These are phyloP conservation scores for Brettanomyces sp. DNA, from an alignment of 805 yeast species.

Conservation along the genomic window DNA sequence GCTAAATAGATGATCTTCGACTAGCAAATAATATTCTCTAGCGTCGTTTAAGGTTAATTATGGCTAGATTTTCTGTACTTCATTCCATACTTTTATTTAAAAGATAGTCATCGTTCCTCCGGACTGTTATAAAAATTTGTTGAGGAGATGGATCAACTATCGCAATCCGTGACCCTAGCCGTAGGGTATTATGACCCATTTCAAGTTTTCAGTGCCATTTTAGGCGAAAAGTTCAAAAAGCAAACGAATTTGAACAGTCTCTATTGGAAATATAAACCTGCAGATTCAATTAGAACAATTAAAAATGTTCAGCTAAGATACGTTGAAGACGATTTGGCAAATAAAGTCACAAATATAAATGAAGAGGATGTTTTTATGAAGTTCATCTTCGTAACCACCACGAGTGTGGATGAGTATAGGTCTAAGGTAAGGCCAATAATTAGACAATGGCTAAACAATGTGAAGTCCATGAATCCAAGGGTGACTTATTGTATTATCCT, in stretches of 20 bases:
- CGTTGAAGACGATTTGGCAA: constrained; percentile 41
- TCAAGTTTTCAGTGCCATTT: constrained; percentile 34
- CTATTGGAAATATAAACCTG: constrained; percentile 52
- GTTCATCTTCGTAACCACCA: constrained; percentile 59
- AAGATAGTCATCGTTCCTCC: too few relatives aligned
- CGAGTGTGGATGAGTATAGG: constrained; percentile 65
- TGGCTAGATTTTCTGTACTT: too few relatives aligned
- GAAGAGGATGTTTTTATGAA: constrained; percentile 34
- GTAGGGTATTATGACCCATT: constrained; percentile 75
- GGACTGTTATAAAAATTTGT: too few relatives aligned
- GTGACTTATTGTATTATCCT: constrained; percentile 47
- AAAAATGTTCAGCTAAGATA: constrained; percentile 46
- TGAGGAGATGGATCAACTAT: too few relatives aligned
- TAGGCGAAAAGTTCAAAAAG: constrained; percentile 33
- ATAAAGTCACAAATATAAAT: constrained; percentile 1
- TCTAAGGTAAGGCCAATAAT: constrained; percentile 74
- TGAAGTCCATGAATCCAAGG: constrained; percentile 38
- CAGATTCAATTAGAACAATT: constrained; percentile 54
- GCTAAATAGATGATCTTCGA: too few relatives aligned
- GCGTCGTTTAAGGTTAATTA: too few relatives aligned
- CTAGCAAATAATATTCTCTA: too few relatives aligned
- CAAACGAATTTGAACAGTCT: constrained; percentile 52
- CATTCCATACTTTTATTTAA: too few relatives aligned
- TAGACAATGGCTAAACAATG: constrained; percentile 62
- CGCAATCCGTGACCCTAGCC: constrained; percentile 6